Evolutionary conservation across 1,284 basidiomycete species (phyloP).

Genomic region (Sutorius eximius): DNA sequence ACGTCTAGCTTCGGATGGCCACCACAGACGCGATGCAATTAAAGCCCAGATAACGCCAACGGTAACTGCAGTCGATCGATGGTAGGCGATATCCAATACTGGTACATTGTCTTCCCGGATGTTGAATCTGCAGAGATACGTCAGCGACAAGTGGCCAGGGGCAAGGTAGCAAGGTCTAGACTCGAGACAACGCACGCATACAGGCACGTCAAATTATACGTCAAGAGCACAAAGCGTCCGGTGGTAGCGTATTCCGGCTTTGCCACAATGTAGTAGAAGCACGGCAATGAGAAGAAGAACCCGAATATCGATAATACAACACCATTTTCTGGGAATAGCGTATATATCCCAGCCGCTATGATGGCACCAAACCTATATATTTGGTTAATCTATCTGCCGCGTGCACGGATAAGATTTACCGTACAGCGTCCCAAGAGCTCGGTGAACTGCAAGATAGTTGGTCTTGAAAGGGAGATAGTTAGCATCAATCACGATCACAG

Average conservation of each 20-base stretch:
- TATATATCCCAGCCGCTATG: constrained; percentile 72
- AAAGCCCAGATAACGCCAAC: constrained; percentile 89
- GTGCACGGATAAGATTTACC: constrained; percentile 26
- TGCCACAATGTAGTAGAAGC: constrained; percentile 88
- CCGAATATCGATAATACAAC: constrained; percentile 80
- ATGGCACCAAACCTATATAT: constrained; percentile 69
- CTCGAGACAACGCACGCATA: constrained; percentile 59
- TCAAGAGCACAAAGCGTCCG: constrained; percentile 85
- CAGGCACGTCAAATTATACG: constrained; percentile 89
- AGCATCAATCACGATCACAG: constrained; percentile 7
- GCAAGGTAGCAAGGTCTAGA: not conserved
- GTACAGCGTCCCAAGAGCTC: constrained; percentile 81
- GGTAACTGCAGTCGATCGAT: constrained; percentile 81
- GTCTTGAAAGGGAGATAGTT: constrained; percentile 51
- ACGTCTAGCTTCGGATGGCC: constrained; percentile 90
- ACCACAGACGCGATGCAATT: constrained; percentile 87
- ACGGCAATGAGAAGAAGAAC: constrained; percentile 89
- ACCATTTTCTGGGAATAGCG: constrained; percentile 75
- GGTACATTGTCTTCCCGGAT: constrained; percentile 68
- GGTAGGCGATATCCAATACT: constrained; percentile 71
- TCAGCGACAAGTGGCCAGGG: not conserved
- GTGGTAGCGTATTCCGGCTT: constrained; percentile 79
- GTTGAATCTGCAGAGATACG: constrained; percentile 66
- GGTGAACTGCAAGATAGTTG: constrained; percentile 76
- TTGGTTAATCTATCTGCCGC: constrained; percentile 6